Conservation (phyloP, 106 monocot species). For the Iris macrosiphon region DNA sequence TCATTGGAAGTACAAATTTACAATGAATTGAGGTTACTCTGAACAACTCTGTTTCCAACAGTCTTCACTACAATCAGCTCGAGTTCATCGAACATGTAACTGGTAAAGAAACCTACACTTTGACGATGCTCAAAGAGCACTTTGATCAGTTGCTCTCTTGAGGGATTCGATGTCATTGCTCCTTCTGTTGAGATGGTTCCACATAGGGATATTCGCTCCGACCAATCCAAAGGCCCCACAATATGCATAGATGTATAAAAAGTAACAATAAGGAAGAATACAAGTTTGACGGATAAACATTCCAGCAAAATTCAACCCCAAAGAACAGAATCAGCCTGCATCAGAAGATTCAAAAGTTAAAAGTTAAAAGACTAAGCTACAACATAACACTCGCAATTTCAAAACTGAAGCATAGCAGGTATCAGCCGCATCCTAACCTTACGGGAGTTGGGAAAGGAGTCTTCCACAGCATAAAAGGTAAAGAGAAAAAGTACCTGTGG, state of each 20-base stretch:
- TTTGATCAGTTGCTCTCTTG: too few relatives aligned
- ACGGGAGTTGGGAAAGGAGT: constrained; percentile 62
- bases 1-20: too few relatives aligned
- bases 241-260: constrained; percentile 50
- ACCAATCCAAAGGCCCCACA: constrained; percentile 75
- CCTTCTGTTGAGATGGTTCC: constrained; percentile 11
- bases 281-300: constrained; percentile 73
- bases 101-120: too few relatives aligned
- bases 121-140: too few relatives aligned
- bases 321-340: constrained; percentile 66
- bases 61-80: too few relatives aligned
- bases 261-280: constrained; percentile 71
- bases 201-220: constrained; percentile 41
- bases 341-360: background rate
- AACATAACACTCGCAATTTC: too few relatives aligned
- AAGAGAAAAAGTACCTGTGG: constrained; percentile 94
- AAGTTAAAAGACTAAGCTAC: background rate
- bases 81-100: too few relatives aligned
- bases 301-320: constrained; percentile 92
- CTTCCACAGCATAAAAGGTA: constrained; percentile 97
- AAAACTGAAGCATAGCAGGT: too few relatives aligned
- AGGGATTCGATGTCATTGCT: too few relatives aligned
- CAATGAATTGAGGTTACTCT: too few relatives aligned
- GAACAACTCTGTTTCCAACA: too few relatives aligned
- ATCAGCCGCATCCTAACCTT: too few relatives aligned